Evolutionary conservation across 345 rosid genomes (phyloP), one percentile per base, ranked within the genome.

Genomic region (Brassica carinata): DNA sequence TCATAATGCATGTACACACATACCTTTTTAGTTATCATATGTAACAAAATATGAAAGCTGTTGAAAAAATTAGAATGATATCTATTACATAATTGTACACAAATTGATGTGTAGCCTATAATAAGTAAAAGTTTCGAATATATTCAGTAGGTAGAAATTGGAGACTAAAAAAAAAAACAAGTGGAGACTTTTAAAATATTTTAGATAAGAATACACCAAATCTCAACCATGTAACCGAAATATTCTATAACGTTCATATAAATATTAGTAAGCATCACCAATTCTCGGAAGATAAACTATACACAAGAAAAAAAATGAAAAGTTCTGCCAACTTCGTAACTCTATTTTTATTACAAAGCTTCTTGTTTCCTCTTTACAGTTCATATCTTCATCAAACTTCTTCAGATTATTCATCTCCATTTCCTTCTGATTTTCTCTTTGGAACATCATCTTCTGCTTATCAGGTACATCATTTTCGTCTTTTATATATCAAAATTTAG

Each of bases 391-490:
- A 69, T n/a, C 79, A 83, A 43, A 11, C 48, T 18, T 68, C 64
- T 26, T 63, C 66, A 66, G 5, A 64, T 1, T 43, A 29, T 19
- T 73, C 72, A 38, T 77, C 81, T 67, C 71, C 86, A 26, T 86
- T 91, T 66, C 88, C 92, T 13, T 34, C 76, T 51, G 79, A 79
- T 84, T 94, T 94, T 79, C 81, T 94, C 75, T 90, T 90, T 65
- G 98, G 97, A 67, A 82, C 98, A 13, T 90, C 98, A 11, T 89
- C 98, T 67, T 92, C 97, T 76, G 86, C 97, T 34, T 90, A 86
- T 73, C 96, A 93, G 89, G 94, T 90, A 72, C 45, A 13, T 23
- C 5, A 8, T 53, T 55, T 15, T 17, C 15, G 33, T 11, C 5
- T 33, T 71, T 8, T 13, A 2, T n/a, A 36, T 7, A 6, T 71